A percentile compares a stretch with the other conserved stretches of the same genome.
These are phyloP conservation scores for Blastosporella zonata DNA, from an alignment of 1,284 basidiomycete species.

Conservation along the genomic window DNA sequence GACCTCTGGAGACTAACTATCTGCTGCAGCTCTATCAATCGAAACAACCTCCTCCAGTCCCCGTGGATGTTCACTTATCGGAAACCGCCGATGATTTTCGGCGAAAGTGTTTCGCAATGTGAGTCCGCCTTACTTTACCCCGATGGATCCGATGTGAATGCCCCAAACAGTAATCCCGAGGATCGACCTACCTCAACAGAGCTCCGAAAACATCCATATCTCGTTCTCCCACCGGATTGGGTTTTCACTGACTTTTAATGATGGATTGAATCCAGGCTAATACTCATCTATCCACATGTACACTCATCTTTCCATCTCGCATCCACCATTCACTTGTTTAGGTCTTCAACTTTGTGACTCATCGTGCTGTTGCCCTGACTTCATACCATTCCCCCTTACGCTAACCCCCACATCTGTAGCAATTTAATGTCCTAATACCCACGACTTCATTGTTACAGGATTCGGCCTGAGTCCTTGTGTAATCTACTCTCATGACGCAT, in stretches of 20 bases:
- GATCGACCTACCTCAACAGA: constrained; percentile 84
- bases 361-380: constrained; percentile 21
- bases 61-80: constrained; percentile 75
- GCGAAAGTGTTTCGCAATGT: constrained; percentile 88
- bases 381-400: constrained; percentile 24
- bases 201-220: constrained; percentile 83
- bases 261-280: constrained; percentile 29
- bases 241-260: constrained; percentile 60
- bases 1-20: constrained; percentile 2
- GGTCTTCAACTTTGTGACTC: constrained; percentile 15
- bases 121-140: constrained; percentile 27
- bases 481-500: constrained; percentile 2
- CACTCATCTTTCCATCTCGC: constrained; percentile 21
- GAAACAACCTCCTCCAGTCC: constrained; percentile 85
- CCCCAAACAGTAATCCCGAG: constrained; percentile 68
- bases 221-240: constrained; percentile 75
- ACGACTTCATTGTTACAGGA: constrained; percentile 22
- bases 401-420: constrained; percentile 29
- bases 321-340: constrained; percentile 20
- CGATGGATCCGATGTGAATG: constrained; percentile 13
- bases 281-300: constrained; percentile 21
- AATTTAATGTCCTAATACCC: constrained; percentile 31
- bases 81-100: constrained; percentile 85
- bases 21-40: constrained; percentile 65
- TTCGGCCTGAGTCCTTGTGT: constrained; percentile 11